Base-by-base conservation (phyloP, 768 basidiomycete species). In the Solioccasus polychromus region DNA sequence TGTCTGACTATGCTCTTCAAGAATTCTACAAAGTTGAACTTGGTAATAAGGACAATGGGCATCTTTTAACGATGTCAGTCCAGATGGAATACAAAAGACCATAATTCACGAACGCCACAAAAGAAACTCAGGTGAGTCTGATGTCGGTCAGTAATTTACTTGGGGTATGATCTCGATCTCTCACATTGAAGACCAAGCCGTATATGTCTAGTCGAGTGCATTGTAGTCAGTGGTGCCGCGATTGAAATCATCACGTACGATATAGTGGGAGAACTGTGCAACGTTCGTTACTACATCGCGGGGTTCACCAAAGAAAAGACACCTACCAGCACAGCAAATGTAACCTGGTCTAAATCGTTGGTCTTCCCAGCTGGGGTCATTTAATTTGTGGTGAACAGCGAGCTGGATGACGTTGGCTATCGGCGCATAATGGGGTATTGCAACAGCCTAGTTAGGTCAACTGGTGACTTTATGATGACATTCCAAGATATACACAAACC, bases 321-420 rank as follows among this genome's bases (percentile, higher is more conserved):
- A 57, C 70, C 19, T 38, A 83, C 83, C 80, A 61, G 71, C 82
- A 41, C 77, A 70, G 9, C 76, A 75, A 7, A 80, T 68, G 56
- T 87, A 85, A 4, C 84, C 83, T 4, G 79, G 72, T 44, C 73
- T 71, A 55, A 75, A 83, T 24, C 82, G 68, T 32, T 71, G 73
- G 29, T 76, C 71, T 34, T 80, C 66, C 61, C 68, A 72, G 14
- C 59, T 52, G 26, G 72, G 59, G 36, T 75, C 66, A 36, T 77
- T 72, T 12, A 80, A 62, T 35, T 70, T 73, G 42, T 77, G 67
- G 54, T 82, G 81, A 12, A 68, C 69, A 9, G 77, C 79, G 10
- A 79, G 59, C 57, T 82, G 82, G 26, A 86, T 67, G n/a, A 82
- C 66, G 47, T 85, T 84, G 12, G 79, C 75, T 43, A 85, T 79